Evolutionary conservation across 176 grass and related monocot genomes (phyloP), one percentile per base, ranked within the genome.

Genomic region (Musa acuminata): DNA sequence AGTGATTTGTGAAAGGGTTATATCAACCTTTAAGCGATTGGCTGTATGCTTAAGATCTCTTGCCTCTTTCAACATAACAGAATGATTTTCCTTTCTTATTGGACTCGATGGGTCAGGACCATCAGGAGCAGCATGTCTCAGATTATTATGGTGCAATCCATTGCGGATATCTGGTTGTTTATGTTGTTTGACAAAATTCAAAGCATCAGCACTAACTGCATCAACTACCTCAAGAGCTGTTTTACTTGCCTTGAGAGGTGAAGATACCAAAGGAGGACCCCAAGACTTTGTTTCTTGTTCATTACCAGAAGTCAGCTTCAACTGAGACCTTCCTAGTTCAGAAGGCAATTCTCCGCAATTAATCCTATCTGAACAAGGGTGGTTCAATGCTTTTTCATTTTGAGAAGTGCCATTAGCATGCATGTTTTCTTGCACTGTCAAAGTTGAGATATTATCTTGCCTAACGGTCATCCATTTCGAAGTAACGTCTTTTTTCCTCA

Each of bases 21-120:
- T 17, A 80, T 73, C 35, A 78, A 98, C 94, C 94, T 98, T 93
- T 63, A 98, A 78, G 64, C 86, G 90, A 72, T 98, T 84, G 77
- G 90, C 92, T 72, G 80, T 78, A 55, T 93, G 90, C 53, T 98
- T 98, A 48, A 98, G 77, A 90, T 82, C 82, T 70, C 87, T 84
- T 82, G 94, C 94, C 81, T 98, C 94, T 78, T 93, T 98, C 81
- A 98, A 53, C 53, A 87, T 51, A 25, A 76, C 60, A 76, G 85
- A 84, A 80, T 79, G 85, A 78, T 72, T 64, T 78, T 90, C 93
- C 87, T 88, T 93, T 80, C 82, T 88, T 26, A 77, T 55, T 80
- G 75, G 80, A 89, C 81, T 89, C 21, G 80, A 83, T 79, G 80
- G 69, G 75, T 90, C 80, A 29, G 52, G 62, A 74, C 73, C 73